Conservation (phyloP, 2,329 filamentous ascomycete genomes). For the Pezicula neosporulosa region DNA sequence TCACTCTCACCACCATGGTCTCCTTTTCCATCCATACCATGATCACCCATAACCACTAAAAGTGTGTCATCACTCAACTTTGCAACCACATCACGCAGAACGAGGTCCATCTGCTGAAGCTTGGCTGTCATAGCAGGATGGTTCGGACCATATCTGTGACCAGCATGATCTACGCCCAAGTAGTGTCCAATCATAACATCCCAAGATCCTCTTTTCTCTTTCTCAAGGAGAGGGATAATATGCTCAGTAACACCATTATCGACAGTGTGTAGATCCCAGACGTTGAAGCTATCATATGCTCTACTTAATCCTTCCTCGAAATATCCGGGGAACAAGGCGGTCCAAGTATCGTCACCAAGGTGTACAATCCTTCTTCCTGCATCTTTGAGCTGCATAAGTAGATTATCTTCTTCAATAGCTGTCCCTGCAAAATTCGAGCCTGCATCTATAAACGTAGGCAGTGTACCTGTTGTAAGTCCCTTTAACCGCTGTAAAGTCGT, state of each 20-base stretch:
- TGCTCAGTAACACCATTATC: conserved; percentile 93
- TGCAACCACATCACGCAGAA: conserved; percentile 69
- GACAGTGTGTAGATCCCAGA: conserved; percentile 95
- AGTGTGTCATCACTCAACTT: conserved; percentile 81
- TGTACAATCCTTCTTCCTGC: conserved; percentile 80
- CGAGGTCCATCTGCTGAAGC: conserved; percentile 82
- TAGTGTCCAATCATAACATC: conserved; percentile 95
- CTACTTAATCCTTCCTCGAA: conserved; percentile 84
- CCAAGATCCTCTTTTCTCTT: conserved; percentile 68
- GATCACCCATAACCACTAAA: conserved; percentile 96
- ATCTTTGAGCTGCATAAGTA: conserved; percentile 60
- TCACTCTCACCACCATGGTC: conserved; percentile 98
- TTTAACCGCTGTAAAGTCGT: conserved; percentile 90
- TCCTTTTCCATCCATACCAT: conserved; percentile 96
- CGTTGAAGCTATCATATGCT: conserved; percentile 96
- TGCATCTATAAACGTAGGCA: conserved; percentile 91
- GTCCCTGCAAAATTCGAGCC: conserved; percentile 95
- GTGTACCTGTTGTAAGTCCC: conserved; percentile 88
- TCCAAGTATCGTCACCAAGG: conserved; percentile 97
- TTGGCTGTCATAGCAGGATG: conserved; percentile 91
- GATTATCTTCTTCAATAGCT: conserved; percentile 89
- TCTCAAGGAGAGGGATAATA: conserved; percentile 76
- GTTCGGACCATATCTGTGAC: conserved; percentile 91
- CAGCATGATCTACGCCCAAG: conserved; percentile 93
- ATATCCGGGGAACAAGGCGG: conserved; percentile 86